Evolutionary conservation across 352 stramenopile genomes (phyloP), one percentile per base, ranked within the genome.

Genomic region (Nothophytophthora sp.): DNA sequence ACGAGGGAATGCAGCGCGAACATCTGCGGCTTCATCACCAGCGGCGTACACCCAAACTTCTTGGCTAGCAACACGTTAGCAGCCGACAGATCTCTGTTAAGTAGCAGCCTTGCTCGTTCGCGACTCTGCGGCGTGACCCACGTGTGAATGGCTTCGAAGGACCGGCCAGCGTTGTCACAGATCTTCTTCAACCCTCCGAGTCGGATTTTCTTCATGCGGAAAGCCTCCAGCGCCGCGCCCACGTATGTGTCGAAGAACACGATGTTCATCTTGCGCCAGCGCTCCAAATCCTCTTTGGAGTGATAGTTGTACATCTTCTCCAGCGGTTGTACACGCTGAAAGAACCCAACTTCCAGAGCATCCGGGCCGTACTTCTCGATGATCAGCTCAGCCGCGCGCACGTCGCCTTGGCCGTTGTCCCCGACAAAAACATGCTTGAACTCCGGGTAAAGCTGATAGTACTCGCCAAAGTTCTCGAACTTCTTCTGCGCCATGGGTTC

Each of bases 391-490:
- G 91, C 91, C 4, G 92, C 88, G n/a, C 88, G 81, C 9, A 97
- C 81, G 33, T 98, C 92, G 20, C 84, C 90, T 73, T 98, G 92
- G 11, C 90, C 97, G 53, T 99, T 99, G 75, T 99, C 97, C 5
- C 96, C 97, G 28, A 99, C 88, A 67, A 99, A 99, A 11, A 99
- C 88, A 66, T 98, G 95, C 47, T 88, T 96, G 65, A 98, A 99
- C 71, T 99, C 97, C 1, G 97, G 96, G 63, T 99, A 99, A 24
- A 99, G 86, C 41, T 94, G 89, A 22, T 98, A 97, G 61, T 98
- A 99, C 63, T 98, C 84, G 46, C 76, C 55, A 52, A 92, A 92
- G 55, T 93, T 94, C 11, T 96, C 88, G 73, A 98, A 98, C 63
- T 99, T 99, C 64, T 99, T 99, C 24, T 84, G 57, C n/a, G 96